Evolutionary conservation across 2,329 filamentous ascomycete genomes (phyloP).

Genomic region (Eurotiales sp.): DNA sequence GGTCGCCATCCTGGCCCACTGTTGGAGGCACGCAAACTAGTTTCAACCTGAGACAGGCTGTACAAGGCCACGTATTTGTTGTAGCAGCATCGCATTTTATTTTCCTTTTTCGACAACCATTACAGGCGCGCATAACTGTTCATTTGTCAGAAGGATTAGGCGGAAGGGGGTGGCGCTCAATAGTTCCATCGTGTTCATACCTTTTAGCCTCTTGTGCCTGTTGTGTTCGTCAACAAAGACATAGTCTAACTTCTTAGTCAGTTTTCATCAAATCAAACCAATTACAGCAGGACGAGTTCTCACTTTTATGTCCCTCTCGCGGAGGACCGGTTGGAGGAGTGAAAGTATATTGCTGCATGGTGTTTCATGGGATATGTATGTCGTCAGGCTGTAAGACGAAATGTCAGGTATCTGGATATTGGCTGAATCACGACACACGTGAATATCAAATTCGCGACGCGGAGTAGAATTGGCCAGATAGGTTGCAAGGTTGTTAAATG

Average conservation of each 20-base stretch:
- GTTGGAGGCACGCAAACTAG: constrained; percentile 89
- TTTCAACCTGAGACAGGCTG: constrained; percentile 86
- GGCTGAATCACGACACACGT: background rate
- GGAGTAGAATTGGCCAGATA: background rate
- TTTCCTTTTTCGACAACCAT: constrained; percentile 89
- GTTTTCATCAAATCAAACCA: background rate
- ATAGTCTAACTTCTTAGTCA: constrained; percentile 65
- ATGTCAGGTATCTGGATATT: background rate
- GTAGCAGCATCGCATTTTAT: constrained; percentile 98
- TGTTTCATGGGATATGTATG: constrained; percentile 3
- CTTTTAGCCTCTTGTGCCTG: constrained; percentile 92
- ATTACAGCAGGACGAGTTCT: constrained; percentile 33
- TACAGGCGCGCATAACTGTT: constrained; percentile 94
- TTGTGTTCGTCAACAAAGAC: constrained; percentile 99
- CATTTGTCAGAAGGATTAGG: constrained; percentile 9
- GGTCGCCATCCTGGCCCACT: constrained; percentile 65
- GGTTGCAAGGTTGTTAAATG: background rate
- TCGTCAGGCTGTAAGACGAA: background rate
- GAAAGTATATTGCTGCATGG: constrained; percentile 72
- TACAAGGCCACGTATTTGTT: constrained; percentile 96
- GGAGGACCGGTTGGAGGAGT: constrained; percentile 61
- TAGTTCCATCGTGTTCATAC: constrained; percentile 47
- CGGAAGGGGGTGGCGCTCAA: constrained; percentile 1
- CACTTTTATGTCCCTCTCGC: constrained; percentile 81
- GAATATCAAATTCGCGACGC: background rate